Conservation (phyloP, 2,329 filamentous ascomycete genomes). For the Penicillium sp. region DNA sequence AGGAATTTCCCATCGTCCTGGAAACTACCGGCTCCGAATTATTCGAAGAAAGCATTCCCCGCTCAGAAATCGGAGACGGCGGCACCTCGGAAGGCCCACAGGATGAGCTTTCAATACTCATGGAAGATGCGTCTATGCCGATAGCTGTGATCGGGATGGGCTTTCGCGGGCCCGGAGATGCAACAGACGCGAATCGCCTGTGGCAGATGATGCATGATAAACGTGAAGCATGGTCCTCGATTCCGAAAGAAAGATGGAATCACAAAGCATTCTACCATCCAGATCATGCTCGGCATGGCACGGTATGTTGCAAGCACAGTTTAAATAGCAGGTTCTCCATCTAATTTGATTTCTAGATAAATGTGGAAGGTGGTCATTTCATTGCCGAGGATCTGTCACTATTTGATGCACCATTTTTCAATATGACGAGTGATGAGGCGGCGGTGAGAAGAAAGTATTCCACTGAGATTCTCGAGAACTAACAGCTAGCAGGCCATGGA, state of each 20-base stretch:
- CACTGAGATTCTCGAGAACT: neutral
- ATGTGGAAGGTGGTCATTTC: constrained; percentile 34
- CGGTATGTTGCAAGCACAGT: constrained; percentile 18
- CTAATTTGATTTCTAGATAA: constrained; percentile 22
- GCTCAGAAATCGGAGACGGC: neutral
- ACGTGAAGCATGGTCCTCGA: constrained; percentile 26
- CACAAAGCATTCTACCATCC: constrained; percentile 33
- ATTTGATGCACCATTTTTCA: constrained; percentile 44
- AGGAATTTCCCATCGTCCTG: constrained; percentile 6
- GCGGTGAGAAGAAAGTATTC: constrained; percentile 21
- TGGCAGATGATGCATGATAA: constrained; percentile 30
- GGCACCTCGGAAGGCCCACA: neutral
- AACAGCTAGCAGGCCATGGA: constrained; percentile 31
- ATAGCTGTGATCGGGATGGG: constrained; percentile 35
- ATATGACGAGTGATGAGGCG: constrained; percentile 38
- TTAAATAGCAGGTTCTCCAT: too few relatives aligned
- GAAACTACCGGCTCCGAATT: neutral
- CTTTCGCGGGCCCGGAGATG: constrained; percentile 31
- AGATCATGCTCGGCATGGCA: constrained; percentile 30
- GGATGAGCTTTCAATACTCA: constrained; percentile 8
- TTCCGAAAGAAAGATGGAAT: constrained; percentile 29
- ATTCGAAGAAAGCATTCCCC: neutral
- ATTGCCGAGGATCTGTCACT: constrained; percentile 30
- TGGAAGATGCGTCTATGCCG: constrained; percentile 19
- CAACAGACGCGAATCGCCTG: constrained; percentile 23